These are phyloP conservation scores for Astrocystis sublimbata DNA, from an alignment of 495 filamentous ascomycete species.

Conservation along the genomic window DNA sequence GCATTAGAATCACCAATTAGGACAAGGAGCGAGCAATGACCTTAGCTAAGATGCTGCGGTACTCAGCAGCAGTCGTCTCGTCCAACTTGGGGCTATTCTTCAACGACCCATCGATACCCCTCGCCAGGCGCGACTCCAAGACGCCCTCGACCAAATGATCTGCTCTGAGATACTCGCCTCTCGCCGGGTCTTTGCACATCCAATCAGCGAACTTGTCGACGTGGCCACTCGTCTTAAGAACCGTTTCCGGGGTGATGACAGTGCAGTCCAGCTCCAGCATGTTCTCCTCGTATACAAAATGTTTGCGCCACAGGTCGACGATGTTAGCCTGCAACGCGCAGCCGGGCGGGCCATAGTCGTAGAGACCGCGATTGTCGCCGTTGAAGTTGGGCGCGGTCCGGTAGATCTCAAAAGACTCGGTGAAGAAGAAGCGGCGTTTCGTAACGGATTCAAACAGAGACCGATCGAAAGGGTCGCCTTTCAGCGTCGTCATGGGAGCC, in stretches of 20 bases:
- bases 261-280: constrained; percentile 89
- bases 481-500: constrained; percentile 40
- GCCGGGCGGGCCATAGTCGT: constrained; percentile 82
- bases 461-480: constrained; percentile 47
- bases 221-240: constrained; percentile 94
- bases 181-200: constrained; percentile 57
- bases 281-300: constrained; percentile 85
- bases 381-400: constrained; percentile 64
- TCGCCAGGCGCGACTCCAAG: constrained; percentile 43
- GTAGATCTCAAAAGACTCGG: constrained; percentile 60
- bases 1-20: not conserved
- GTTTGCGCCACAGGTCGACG: constrained; percentile 88
- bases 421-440: constrained; percentile 46
- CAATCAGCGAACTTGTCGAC: constrained; percentile 98
- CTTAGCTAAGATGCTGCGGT: constrained; percentile 68
- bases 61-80: constrained; percentile 64
- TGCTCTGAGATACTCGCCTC: constrained; percentile 51
- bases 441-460: constrained; percentile 45
- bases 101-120: constrained; percentile 50
- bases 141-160: constrained; percentile 55
- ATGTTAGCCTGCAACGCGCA: constrained; percentile 81
- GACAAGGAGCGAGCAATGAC: constrained; percentile 19
- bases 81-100: constrained; percentile 63
- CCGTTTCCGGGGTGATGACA: constrained; percentile 80
- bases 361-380: constrained; percentile 71